A percentile compares a stretch with the other conserved stretches of the same genome.
Evolutionary conservation across 306 rosid species (phyloP).

Genomic region (Senna tora): DNA sequence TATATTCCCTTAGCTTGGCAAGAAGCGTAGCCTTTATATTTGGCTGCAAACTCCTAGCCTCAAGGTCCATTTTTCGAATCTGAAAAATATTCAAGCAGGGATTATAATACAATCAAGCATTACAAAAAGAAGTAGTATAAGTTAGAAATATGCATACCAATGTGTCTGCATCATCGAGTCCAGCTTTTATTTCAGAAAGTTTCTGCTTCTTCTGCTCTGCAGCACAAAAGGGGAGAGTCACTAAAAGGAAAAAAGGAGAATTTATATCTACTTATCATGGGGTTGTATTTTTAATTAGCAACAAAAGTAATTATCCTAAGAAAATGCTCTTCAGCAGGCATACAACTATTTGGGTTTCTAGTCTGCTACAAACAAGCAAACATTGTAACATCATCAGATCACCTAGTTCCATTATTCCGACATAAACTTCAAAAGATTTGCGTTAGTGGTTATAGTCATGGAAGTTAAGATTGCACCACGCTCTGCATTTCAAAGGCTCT

Average conservation of each 20-base stretch:
- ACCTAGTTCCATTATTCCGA: constrained; percentile 5
- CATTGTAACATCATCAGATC: background rate
- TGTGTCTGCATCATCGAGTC: constrained; percentile 63
- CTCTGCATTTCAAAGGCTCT: background rate
- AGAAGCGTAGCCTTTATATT: constrained; percentile 56
- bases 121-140: background rate
- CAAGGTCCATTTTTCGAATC: constrained; percentile 77
- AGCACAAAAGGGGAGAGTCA: constrained; percentile 23
- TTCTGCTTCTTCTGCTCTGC: constrained; percentile 59
- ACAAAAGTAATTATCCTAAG: background rate
- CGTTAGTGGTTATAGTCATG: background rate
- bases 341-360: background rate
- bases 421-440: constrained; percentile 14
- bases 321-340: constrained; percentile 23
- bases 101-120: constrained; percentile 19
- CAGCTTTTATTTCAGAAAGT: constrained; percentile 53
- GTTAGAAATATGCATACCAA: constrained; percentile 44
- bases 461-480: background rate
- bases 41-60: constrained; percentile 71
- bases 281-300: constrained; percentile 2
- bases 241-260: background rate
- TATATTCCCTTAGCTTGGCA: constrained; percentile 61
- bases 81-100: constrained; percentile 30
- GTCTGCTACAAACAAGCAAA: constrained; percentile 15
- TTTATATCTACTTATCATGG: background rate